A percentile compares a stretch with the other conserved stretches of the same genome.
These are phyloP conservation scores for Saturnispora halmiae DNA, from an alignment of 805 yeast genomes.

Conservation along the genomic window DNA sequence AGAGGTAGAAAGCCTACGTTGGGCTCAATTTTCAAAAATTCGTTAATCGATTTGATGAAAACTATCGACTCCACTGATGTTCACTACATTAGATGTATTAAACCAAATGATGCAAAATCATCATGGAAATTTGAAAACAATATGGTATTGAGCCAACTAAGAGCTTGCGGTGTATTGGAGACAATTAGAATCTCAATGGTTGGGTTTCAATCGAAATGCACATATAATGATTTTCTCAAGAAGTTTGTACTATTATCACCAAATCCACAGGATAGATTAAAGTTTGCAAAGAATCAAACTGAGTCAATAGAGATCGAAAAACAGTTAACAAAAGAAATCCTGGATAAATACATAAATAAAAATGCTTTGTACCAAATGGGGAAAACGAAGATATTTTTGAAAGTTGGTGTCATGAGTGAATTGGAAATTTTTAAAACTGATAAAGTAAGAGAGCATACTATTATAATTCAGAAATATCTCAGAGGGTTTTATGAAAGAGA, in stretches of 20 bases:
- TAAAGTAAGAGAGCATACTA: slow-evolving; percentile 67
- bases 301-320: slow-evolving; percentile 44
- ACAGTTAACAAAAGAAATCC: slow-evolving; percentile 57
- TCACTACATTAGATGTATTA: slow-evolving; percentile 93
- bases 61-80: slow-evolving; percentile 92
- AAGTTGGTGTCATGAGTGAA: slow-evolving; percentile 92
- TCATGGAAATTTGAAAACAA: slow-evolving; percentile 94
- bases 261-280: slow-evolving; percentile 50
- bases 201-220: slow-evolving; percentile 96
- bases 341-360: slow-evolving; percentile 53
- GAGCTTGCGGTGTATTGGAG: slow-evolving; percentile 98
- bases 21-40: slow-evolving; percentile 87
- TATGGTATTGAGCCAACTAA: slow-evolving; percentile 87
- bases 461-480: slow-evolving; percentile 77
- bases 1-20: slow-evolving; percentile 74
- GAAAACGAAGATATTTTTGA: slow-evolving; percentile 85
- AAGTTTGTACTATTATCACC: slow-evolving; percentile 76
- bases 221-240: slow-evolving; percentile 83
- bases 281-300: slow-evolving; percentile 43
- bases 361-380: slow-evolving; percentile 75
- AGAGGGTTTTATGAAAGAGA: slow-evolving; percentile 55
- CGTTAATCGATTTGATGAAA: slow-evolving; percentile 83
- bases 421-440: slow-evolving; percentile 78
- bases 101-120: slow-evolving; percentile 85
- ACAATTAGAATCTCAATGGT: slow-evolving; percentile 94